Conservation (phyloP, 768 basidiomycete genomes). For the Artomyces pyxidatus region DNA sequence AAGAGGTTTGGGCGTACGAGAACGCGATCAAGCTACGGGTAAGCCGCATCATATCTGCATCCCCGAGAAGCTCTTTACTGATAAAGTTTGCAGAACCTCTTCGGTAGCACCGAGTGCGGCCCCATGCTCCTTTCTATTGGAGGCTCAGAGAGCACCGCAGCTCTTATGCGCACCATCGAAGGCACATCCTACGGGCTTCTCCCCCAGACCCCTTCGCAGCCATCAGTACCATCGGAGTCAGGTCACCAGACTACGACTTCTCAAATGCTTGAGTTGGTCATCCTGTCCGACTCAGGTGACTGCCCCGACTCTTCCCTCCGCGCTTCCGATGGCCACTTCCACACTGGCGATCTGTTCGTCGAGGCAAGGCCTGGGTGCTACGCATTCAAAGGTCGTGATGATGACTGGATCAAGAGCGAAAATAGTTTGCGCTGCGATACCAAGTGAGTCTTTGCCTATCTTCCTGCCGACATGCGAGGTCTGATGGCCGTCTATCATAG, state of each 20-base stretch:
- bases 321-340: conserved; percentile 59
- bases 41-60: conserved; percentile 21
- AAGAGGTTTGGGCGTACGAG: conserved; percentile 62
- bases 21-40: conserved; percentile 60
- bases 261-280: conserved; percentile 59
- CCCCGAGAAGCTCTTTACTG: conserved; percentile 15
- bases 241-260: conserved; percentile 44
- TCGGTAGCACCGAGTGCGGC: conserved; percentile 77
- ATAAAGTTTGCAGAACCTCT: conserved; percentile 48
- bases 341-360: conserved; percentile 77
- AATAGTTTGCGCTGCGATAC: conserved; percentile 75
- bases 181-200: conserved; percentile 61
- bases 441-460: conserved; percentile 30
- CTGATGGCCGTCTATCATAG: conserved; percentile 21
- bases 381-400: conserved; percentile 62
- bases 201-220: conserved; percentile 38
- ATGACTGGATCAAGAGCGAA: conserved; percentile 83
- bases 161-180: conserved; percentile 48
- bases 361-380: conserved; percentile 51
- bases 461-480: background rate
- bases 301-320: conserved; percentile 58
- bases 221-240: conserved; percentile 22
- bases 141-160: conserved; percentile 40
- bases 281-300: conserved; percentile 58
- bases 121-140: conserved; percentile 59